Percentiles rank a stretch among this genome's conserved stretches.
Evolutionary conservation across 805 yeast genomes (phyloP).

Genomic region (Wickerhamiella australiensis): DNA sequence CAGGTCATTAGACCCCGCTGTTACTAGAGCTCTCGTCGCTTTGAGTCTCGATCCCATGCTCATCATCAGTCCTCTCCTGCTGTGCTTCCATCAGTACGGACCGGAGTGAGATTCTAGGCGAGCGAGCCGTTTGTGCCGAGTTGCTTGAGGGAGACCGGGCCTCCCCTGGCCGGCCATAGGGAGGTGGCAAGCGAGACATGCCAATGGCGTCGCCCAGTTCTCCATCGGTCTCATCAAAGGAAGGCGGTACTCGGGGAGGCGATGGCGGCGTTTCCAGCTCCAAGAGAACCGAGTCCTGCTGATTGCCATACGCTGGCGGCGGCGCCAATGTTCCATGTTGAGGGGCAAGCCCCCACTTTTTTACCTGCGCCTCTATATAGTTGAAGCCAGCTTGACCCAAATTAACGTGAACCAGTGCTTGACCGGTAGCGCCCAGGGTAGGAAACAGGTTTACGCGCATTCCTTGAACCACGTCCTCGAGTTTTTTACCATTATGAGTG

Average conservation of each 20-base stretch:
- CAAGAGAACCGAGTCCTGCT: constrained; percentile 61
- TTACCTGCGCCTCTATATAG: constrained; percentile 82
- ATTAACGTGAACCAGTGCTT: constrained; percentile 75
- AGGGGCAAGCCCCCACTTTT: constrained; percentile 94
- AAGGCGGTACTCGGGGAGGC: constrained; percentile 10
- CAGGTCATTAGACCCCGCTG: too few relatives aligned
- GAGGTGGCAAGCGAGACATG: constrained; percentile 14
- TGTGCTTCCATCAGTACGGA: neutral
- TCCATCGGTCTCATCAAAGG: constrained; percentile 6
- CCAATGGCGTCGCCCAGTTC: constrained; percentile 8
- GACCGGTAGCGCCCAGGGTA: constrained; percentile 74
- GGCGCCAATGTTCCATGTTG: constrained; percentile 79
- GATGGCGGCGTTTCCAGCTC: constrained; percentile 30
- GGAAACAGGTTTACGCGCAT: constrained; percentile 71
- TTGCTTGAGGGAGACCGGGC: neutral
- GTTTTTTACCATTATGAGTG: constrained; percentile 86
- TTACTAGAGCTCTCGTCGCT: neutral
- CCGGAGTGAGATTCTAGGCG: neutral
- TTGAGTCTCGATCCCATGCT: neutral
- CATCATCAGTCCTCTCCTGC: neutral
- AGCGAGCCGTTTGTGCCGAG: neutral
- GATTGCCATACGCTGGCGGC: constrained; percentile 84
- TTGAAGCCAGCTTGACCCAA: constrained; percentile 85
- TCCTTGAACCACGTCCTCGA: constrained; percentile 66
- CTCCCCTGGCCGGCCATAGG: constrained; percentile 2